Conservation (phyloP, 805 yeast species). For the Nakazawaea populi region DNA sequence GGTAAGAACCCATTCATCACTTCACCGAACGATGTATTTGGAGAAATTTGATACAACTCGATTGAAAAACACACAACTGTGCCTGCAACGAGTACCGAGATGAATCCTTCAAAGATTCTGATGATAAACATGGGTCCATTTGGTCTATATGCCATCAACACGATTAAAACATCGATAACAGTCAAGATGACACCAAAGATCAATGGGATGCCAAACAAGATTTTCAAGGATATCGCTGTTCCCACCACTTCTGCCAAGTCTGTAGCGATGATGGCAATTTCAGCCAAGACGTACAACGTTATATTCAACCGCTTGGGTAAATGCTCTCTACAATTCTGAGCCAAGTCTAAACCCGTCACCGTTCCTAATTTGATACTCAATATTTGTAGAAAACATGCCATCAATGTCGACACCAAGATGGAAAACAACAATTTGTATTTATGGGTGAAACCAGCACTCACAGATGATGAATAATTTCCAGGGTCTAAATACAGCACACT, state of each 20-base stretch:
- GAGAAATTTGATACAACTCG: slow-evolving; percentile 55
- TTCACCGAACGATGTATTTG: slow-evolving; percentile 40
- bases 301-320: slow-evolving; percentile 64
- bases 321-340: slow-evolving; percentile 73
- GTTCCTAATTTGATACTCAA: slow-evolving; percentile 83
- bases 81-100: slow-evolving; percentile 59
- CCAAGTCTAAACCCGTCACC: slow-evolving; percentile 83
- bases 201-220: slow-evolving; percentile 69
- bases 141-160: slow-evolving; percentile 72
- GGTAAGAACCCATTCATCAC: slow-evolving; percentile 72
- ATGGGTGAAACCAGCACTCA: slow-evolving; percentile 79
- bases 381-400: slow-evolving; percentile 79
- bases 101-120: slow-evolving; percentile 72
- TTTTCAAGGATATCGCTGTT: slow-evolving; percentile 79
- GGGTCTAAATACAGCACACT: slow-evolving; percentile 93
- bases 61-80: slow-evolving; percentile 74
- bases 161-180: slow-evolving; percentile 72
- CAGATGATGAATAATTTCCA: slow-evolving; percentile 88
- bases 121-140: slow-evolving; percentile 73
- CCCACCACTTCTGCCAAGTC: slow-evolving; percentile 95
- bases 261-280: slow-evolving; percentile 84
- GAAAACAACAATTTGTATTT: slow-evolving; percentile 69
- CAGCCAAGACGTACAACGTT: slow-evolving; percentile 65
- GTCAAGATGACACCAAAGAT: slow-evolving; percentile 73
- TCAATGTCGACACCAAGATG: slow-evolving; percentile 68